Base-by-base conservation (phyloP, 306 rosid genomes). In the Pterocarpus macrocarpus region DNA sequence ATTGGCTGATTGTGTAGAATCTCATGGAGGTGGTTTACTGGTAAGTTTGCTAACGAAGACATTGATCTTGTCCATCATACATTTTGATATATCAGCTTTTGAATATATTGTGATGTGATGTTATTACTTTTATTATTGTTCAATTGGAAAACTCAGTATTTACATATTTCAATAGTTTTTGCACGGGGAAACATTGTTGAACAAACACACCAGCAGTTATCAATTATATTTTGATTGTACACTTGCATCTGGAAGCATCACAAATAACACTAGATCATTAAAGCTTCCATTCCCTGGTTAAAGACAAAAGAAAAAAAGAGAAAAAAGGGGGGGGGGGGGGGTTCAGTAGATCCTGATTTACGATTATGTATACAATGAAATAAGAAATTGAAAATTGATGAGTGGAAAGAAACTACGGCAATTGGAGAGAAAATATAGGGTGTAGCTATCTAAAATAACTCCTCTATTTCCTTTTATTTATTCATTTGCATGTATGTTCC, bases 1-100 rank as follows among this genome's bases (percentile, higher is more conserved):
- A 64, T 82, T 95, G 88, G 91, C 92, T 71, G 95, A 93, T 71
- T 93, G 97, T 89, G 59, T 95, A 34, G 50, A 89, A 43, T 86
- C 87, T 80, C 13, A n/a, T 74, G 91, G 88, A 67, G 81, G 79
- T 53, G 82, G 88, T 68, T 66, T 90, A 78, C 85, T 84, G 94
- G 99, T 93, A 78, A 64, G 82, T 56, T 34, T 65, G 28, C 64
- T 52, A 58, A 30, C 9, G 6, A 58, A 53, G 73, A 72, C 30
- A n/a, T 17, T 50, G 45, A 64, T 57, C 38, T 44, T 41, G 39
- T 30, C 62, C 68, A 53, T 44, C 39, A n/a, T 33, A 56, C 16
- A 45, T 36, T 45, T 57, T 65, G 47, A 57, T 33, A n/a, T 36
- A 67, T 44, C 41, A 61, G 58, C 41, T 68, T 45, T 30, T 30